A percentile compares a stretch with the other conserved stretches of the same genome.
Evolutionary conservation across 441 rosid genomes (phyloP).

Genomic region (Gossypium schwendimanii): DNA sequence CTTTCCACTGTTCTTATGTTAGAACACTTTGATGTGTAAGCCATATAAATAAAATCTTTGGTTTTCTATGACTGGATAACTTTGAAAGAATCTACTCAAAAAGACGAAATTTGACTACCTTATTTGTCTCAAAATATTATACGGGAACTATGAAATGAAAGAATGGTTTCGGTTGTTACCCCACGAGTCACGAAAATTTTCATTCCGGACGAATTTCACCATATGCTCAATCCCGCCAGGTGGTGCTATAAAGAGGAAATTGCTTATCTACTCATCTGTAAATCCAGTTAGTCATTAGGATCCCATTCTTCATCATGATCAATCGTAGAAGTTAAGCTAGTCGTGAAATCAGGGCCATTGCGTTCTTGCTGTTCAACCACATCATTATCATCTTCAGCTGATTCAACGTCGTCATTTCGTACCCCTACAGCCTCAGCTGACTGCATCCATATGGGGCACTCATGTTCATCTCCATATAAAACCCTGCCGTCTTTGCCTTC

Average conservation of each 20-base stretch:
- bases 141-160: constrained; percentile 26
- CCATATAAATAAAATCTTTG: constrained; percentile 23
- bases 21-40: constrained; percentile 17
- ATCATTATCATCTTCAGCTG: constrained; percentile 52
- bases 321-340: constrained; percentile 34
- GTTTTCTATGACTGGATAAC: constrained; percentile 22
- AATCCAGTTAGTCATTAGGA: constrained; percentile 60
- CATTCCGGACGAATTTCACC: constrained; percentile 25
- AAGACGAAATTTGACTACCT: constrained; percentile 45
- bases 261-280: constrained; percentile 12
- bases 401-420: constrained; percentile 39
- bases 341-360: constrained; percentile 39
- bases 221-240: constrained; percentile 22
- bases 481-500: constrained; percentile 46
- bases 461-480: constrained; percentile 76
- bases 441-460: constrained; percentile 85
- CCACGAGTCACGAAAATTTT: constrained; percentile 20
- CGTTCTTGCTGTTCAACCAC: constrained; percentile 47
- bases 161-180: constrained; percentile 26
- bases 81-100: constrained; percentile 25
- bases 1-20: constrained; percentile 11
- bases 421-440: constrained; percentile 37
- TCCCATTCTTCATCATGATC: constrained; percentile 91
- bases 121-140: constrained; percentile 29
- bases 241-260: constrained; percentile 12